Evolutionary conservation across 1,284 basidiomycete genomes (phyloP), one percentile per base, ranked within the genome.

Genomic region (Papiliotrema terrestris): DNA sequence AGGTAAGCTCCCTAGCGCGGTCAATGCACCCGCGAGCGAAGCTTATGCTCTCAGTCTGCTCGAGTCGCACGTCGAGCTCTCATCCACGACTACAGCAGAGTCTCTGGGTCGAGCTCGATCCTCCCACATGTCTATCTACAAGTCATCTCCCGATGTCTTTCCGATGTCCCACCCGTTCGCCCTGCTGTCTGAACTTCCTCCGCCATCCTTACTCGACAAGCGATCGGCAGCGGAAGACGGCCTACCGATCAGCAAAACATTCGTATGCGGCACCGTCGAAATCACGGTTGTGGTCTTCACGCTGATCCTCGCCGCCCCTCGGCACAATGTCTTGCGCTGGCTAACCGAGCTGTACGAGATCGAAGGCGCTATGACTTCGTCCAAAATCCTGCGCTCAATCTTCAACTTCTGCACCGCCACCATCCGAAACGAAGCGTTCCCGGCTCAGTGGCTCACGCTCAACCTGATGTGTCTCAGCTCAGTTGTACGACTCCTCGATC

Each of bases 161-260:
- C 95, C 94, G 0, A 87, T 91, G 56, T 88, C 91, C 1, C 93
- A 97, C 70, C 95, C 94, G 0, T 94, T 97, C 75, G 86, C 91
- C 1, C 81, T 97, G 3, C 72, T 93, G 11, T 81, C 89, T 0
- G 82, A 84, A 42, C 84, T 53, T 83, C 90, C 45, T 80, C 85
- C 65, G 67, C 80, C 56, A 66, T 80, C 59, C 78, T 79, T 63
- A 68, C 79, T 66, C 5, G 65, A 61, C 29, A 62, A 47, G 46
- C 63, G 62, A 8, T 32, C 48, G 9, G 62, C 67, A 29, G 41
- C 54, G 45, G 58, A 64, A 45, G 54, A 63, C 53, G 51, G 60
- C 59, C 37, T 69, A 3, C 59, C 58, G 72, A 44, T 80, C 79
- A 47, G 67, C 72, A 32, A 65, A n/a, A 61, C 83, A 8, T 90